phyloP scores from a whole-genome alignment of 78 protist species.

The Polysphondylium violaceum region DNA sequence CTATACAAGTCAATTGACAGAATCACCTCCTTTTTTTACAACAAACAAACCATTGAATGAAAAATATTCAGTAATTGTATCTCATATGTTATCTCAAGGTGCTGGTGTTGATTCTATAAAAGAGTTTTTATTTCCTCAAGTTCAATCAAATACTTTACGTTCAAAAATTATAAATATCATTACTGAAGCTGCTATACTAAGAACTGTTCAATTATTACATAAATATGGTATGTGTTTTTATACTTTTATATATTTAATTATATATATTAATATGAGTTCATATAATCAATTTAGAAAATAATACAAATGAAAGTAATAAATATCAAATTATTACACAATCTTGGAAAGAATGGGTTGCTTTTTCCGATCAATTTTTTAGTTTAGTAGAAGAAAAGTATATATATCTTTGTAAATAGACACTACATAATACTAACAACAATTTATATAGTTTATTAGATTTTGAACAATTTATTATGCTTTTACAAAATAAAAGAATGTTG shows the following conservation, averaged over 20 bases:
- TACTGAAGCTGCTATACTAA: conserved; percentile 21
- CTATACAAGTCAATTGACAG: conserved; percentile 11
- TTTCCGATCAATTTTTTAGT: conserved; percentile 26
- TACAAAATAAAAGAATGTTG: conserved; percentile 15
- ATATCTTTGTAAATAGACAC: too few species aligned
- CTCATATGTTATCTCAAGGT: conserved; percentile 11
- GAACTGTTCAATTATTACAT: conserved; percentile 11
- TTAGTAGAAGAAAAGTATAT: background rate
- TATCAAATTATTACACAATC: conserved; percentile 5
- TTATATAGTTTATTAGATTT: conserved; percentile 3
- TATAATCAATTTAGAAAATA: background rate
- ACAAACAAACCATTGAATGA: conserved; percentile 2
- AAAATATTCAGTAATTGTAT: background rate
- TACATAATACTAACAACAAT: too few species aligned
- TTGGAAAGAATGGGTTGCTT: conserved; percentile 38
- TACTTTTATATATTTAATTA: background rate
- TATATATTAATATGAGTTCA: too few species aligned
- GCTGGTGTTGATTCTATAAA: background rate
- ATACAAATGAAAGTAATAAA: background rate
- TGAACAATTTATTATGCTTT: conserved; percentile 11
- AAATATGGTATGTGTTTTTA: conserved; percentile 2
- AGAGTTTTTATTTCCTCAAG: conserved; percentile 32
- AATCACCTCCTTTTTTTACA: conserved; percentile 19
- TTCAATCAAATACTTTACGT: conserved; percentile 23
- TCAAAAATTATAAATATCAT: background rate